Evolutionary conservation across 2,329 filamentous ascomycete genomes (phyloP).

Genomic region (Clarireedia paspali): DNA sequence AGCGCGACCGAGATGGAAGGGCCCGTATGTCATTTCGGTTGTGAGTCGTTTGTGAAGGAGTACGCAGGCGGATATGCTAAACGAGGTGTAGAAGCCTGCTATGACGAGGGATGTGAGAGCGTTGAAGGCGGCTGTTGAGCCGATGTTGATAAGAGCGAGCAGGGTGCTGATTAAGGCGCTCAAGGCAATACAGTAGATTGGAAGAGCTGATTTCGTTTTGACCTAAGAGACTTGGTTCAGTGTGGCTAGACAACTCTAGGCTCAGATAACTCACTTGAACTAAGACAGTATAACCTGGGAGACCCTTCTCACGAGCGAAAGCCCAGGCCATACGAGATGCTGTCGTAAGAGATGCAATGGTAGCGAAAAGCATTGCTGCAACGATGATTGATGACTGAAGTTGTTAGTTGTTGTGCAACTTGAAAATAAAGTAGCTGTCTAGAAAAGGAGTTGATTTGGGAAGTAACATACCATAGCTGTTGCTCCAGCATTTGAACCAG

Average conservation of each 20-base stretch:
- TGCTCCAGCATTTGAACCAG: neutral
- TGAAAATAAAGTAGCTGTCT: too few relatives aligned
- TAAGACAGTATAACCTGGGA: neutral
- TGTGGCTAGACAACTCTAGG: neutral
- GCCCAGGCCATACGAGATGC: conserved; percentile 9
- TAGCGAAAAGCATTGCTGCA: conserved; percentile 1
- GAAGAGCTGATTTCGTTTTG: neutral
- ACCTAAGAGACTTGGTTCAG: neutral
- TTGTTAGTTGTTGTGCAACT: neutral
- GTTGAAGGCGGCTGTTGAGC: conserved; percentile 1
- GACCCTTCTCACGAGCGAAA: conserved; percentile 6
- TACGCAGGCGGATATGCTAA: conserved; percentile 4
- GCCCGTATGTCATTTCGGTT: conserved; percentile 8
- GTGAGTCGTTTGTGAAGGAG: conserved; percentile 10
- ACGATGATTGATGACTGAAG: conserved; percentile 12
- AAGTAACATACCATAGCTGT: neutral
- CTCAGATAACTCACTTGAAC: neutral
- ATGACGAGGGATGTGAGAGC: conserved; percentile 7
- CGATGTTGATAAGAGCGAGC: conserved; percentile 3
- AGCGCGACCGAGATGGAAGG: conserved; percentile 1
- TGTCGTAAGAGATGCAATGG: neutral
- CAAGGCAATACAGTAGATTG: conserved; percentile 1
- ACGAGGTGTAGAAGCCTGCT: conserved; percentile 8
- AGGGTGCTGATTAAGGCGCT: conserved; percentile 1
- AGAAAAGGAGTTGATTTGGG: too few relatives aligned